phyloP scores from a whole-genome alignment of 352 stramenopile genomes.

The Salisapilia sapeloensis region DNA sequence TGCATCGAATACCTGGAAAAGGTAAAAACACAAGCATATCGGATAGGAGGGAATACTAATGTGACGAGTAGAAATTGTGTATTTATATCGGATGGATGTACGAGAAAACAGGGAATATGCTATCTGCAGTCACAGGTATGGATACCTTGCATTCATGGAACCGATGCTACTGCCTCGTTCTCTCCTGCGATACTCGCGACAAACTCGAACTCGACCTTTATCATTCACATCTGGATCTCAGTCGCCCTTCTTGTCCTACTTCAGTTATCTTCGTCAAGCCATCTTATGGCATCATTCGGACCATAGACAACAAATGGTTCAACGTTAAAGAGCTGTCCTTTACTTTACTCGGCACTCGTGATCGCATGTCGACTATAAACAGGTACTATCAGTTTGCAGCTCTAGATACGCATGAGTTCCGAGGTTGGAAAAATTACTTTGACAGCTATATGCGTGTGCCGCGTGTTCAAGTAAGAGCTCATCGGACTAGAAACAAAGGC shows the following conservation, averaged over 20 bases:
- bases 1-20: slow-evolving; percentile 24
- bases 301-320: slow-evolving; percentile 48
- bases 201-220: slow-evolving; percentile 63
- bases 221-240: slow-evolving; percentile 17
- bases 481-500: neutral
- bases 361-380: slow-evolving; percentile 9
- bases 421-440: slow-evolving; percentile 51
- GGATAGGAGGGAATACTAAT: too few relatives aligned
- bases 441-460: too few relatives aligned
- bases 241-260: slow-evolving; percentile 29
- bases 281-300: slow-evolving; percentile 16
- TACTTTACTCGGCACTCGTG: slow-evolving; percentile 16
- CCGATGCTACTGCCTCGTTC: slow-evolving; percentile 39
- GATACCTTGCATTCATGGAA: slow-evolving; percentile 13
- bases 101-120: slow-evolving; percentile 11
- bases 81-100: slow-evolving; percentile 14
- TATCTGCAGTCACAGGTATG: slow-evolving; percentile 11
- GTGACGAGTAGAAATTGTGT: slow-evolving; percentile 11
- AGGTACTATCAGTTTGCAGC: slow-evolving; percentile 40
- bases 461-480: too few relatives aligned
- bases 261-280: slow-evolving; percentile 48
- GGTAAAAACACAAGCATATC: slow-evolving; percentile 5
- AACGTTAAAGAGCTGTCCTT: slow-evolving; percentile 51
- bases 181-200: slow-evolving; percentile 34
- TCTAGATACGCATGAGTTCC: slow-evolving; percentile 16